Evolutionary conservation across 495 filamentous ascomycete genomes (phyloP), one percentile per base, ranked within the genome.

Genomic region (Daldinia concentrica): DNA sequence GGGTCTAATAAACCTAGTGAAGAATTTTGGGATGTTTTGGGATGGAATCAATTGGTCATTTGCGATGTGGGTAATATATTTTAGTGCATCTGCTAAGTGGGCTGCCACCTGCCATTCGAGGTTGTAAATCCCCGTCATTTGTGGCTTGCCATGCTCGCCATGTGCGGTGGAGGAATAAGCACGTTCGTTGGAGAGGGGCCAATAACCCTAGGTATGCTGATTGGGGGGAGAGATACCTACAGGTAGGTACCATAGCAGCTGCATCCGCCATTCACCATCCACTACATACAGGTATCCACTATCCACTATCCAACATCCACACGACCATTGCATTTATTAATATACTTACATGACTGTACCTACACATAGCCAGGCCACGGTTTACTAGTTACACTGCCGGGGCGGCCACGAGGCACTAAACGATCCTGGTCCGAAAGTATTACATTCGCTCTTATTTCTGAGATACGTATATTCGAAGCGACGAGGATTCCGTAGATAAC

Each of bases 151-250:
- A 69, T 69, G 71, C 66, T 73, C 68, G 71, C 71, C 71, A 73
- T 73, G 71, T 73, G 71, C 71, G 68, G 58, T 73, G 66, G 66
- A 73, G 71, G 61, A 69, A 69, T 69, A 69, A 73, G 71, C 71
- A 69, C 66, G 71, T 73, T 73, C 50, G 65, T 68, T 65, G 39
- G 57, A 73, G 57, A 62, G 56, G 32, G 57, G 37, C 57, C 51
- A 62, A 62, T 51, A 60, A n/a, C n/a, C n/a, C n/a, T n/a, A n/a
- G n/a, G n/a, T 54, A 52, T 52, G 43, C 24, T 73, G 66, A 66
- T 69, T 73, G 66, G 66, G 65, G 41, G 39, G 37, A 48, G 19
- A 51, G 34, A 56, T 62, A 66, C 69, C 41, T 71, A 57, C 22
- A 56, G 26, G 24, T 62, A 71, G 63, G 64, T 68, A 67, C 45